Percentiles rank a stretch among this genome's conserved stretches.
Evolutionary conservation across 2,329 filamentous ascomycete genomes (phyloP).

Genomic region (Fusarium buxicola): DNA sequence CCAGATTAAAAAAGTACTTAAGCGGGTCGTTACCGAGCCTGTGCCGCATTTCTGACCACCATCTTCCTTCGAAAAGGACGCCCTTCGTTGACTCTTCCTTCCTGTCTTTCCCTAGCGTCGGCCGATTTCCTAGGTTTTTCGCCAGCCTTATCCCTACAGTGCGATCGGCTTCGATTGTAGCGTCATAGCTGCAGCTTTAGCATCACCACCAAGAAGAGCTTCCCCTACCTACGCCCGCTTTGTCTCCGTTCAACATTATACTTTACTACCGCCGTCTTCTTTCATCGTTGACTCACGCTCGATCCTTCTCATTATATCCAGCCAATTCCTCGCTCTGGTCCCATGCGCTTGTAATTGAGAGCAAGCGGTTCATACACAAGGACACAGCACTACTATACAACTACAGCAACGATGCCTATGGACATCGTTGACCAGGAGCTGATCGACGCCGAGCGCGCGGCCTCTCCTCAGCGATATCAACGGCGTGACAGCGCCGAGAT

Average conservation of each 20-base stretch:
- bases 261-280: slow-evolving; percentile 9
- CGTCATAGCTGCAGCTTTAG: slow-evolving; percentile 40
- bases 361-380: neutral
- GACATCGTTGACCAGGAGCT: slow-evolving; percentile 67
- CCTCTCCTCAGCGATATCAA: slow-evolving; percentile 56
- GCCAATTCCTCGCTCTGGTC: neutral
- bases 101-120: slow-evolving; percentile 27
- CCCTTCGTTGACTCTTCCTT: slow-evolving; percentile 14
- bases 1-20: neutral
- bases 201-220: slow-evolving; percentile 10
- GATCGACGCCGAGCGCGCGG: slow-evolving; percentile 65
- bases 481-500: slow-evolving; percentile 64
- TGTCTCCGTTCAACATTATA: slow-evolving; percentile 7
- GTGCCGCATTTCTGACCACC: slow-evolving; percentile 11
- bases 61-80: slow-evolving; percentile 3
- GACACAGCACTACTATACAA: neutral
- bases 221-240: neutral
- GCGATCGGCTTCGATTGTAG: slow-evolving; percentile 20
- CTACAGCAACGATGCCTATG: slow-evolving; percentile 52
- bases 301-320: neutral
- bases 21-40: slow-evolving; percentile 1
- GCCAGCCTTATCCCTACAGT: slow-evolving; percentile 20
- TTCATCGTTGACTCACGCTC: neutral
- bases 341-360: neutral
- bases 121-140: slow-evolving; percentile 18